Conservation (phyloP, 345 rosid genomes). For the Gossypioides kirkii region DNA sequence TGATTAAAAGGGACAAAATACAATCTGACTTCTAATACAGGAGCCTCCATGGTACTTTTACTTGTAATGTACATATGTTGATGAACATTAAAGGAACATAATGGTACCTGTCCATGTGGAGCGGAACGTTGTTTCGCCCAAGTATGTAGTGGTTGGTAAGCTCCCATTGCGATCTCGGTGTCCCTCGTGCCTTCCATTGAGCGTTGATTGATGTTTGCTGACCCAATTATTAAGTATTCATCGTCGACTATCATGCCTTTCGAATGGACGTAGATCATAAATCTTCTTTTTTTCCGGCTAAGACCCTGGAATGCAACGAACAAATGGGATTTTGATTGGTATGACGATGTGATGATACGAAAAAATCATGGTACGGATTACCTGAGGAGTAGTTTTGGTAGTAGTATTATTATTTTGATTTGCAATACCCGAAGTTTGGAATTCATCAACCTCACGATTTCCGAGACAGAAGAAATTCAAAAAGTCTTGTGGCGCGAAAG, state of each 20-base stretch:
- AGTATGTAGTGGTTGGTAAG: constrained; percentile 88
- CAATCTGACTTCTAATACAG: no score
- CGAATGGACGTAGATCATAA: constrained; percentile 96
- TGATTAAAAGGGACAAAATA: no score
- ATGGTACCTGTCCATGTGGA: constrained; percentile 75
- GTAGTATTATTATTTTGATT: constrained; percentile 26
- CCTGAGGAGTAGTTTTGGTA: constrained; percentile 67
- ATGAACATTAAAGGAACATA: no score
- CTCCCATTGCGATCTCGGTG: constrained; percentile 98
- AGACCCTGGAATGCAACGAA: constrained; percentile 38
- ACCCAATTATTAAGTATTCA: constrained; percentile 78
- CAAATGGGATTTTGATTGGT: background rate
- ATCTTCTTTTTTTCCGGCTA: constrained; percentile 54
- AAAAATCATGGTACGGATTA: constrained; percentile 21
- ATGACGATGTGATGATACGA: background rate
- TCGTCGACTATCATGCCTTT: constrained; percentile 97
- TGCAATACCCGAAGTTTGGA: constrained; percentile 15
- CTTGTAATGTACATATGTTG: no score
- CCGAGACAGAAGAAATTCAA: constrained; percentile 96
- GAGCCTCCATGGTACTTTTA: no score
- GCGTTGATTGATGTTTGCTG: constrained; percentile 95
- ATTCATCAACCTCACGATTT: constrained; percentile 55
- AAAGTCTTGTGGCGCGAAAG: constrained; percentile 72
- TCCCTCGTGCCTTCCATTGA: constrained; percentile 97
- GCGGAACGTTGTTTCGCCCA: constrained; percentile 54